These are phyloP conservation scores for Ustilago loliicola DNA, from an alignment of 1,284 basidiomycete genomes.

Conservation along the genomic window DNA sequence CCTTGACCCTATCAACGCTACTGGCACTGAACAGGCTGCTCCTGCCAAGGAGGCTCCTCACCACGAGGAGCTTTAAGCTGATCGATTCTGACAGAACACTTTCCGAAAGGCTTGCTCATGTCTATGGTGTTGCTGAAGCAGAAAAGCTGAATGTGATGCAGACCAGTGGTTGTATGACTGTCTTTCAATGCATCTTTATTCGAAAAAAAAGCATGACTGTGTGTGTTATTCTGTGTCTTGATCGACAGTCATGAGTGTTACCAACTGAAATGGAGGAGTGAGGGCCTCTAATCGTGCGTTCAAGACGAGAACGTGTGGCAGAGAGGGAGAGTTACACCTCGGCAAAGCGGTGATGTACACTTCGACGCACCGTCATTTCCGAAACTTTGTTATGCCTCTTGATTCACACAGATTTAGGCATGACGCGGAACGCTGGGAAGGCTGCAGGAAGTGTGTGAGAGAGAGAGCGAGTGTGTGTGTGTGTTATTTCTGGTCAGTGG, in stretches of 20 bases:
- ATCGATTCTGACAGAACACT: background rate
- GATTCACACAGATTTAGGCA: background rate
- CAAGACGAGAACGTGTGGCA: background rate
- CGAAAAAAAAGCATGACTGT: background rate
- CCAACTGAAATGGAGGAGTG: too few relatives aligned
- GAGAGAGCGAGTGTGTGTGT: too few relatives aligned
- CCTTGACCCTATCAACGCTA: slow-evolving; percentile 51
- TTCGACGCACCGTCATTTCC: background rate
- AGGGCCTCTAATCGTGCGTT: too few relatives aligned
- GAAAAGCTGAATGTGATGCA: background rate
- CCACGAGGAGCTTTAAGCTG: slow-evolving; percentile 54
- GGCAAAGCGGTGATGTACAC: background rate
- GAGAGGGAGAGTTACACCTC: background rate
- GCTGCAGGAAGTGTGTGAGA: too few relatives aligned
- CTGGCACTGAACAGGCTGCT: slow-evolving; percentile 34
- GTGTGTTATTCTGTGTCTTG: background rate
- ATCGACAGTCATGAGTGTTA: background rate
- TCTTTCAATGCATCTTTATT: background rate
- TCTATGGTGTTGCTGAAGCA: background rate
- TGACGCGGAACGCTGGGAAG: too few relatives aligned
- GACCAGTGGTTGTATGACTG: background rate
- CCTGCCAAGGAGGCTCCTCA: slow-evolving; percentile 34
- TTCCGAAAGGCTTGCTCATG: slow-evolving; percentile 4
- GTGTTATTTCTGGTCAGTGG: background rate
- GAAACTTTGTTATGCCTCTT: background rate